phyloP scores from a whole-genome alignment of 805 yeast species.

The Yarrowia sp. region DNA sequence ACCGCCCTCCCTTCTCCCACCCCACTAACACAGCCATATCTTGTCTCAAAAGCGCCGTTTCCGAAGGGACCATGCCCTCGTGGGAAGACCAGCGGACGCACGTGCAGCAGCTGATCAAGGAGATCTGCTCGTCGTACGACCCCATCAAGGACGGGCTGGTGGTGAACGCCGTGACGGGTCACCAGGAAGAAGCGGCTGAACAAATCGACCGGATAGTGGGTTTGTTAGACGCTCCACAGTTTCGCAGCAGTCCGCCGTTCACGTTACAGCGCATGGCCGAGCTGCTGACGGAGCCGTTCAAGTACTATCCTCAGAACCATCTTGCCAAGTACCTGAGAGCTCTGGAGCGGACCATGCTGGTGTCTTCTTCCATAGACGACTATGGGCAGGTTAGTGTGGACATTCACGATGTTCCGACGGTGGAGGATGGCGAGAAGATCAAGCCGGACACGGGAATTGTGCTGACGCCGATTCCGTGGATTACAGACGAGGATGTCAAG shows the following conservation, averaged over 20 bases:
- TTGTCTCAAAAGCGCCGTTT: slow-evolving; percentile 5
- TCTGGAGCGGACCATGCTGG: slow-evolving; percentile 44
- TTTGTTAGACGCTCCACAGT: slow-evolving; percentile 40
- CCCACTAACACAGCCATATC: slow-evolving; percentile 16
- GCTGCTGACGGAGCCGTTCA: slow-evolving; percentile 46
- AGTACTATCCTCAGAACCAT: slow-evolving; percentile 43
- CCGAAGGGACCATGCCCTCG: slow-evolving; percentile 4
- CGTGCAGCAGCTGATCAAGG: slow-evolving; percentile 22
- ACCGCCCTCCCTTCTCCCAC: too few species aligned
- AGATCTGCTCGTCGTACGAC: slow-evolving; percentile 28
- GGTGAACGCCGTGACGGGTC: slow-evolving; percentile 24
- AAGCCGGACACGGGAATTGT: slow-evolving; percentile 33
- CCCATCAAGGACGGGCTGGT: slow-evolving; percentile 18
- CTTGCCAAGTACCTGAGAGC: slow-evolving; percentile 48
- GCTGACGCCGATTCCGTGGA: slow-evolving; percentile 36
- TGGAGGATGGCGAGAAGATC: slow-evolving; percentile 25
- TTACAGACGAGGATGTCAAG: slow-evolving; percentile 1
- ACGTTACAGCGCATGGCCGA: slow-evolving; percentile 53
- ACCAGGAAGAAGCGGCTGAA: slow-evolving; percentile 8
- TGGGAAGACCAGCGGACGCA: slow-evolving; percentile 13
- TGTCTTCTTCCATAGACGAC: slow-evolving; percentile 44
- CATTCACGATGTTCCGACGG: slow-evolving; percentile 14
- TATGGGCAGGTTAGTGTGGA: slow-evolving; percentile 38
- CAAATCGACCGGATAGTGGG: slow-evolving; percentile 16
- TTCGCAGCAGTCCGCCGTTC: slow-evolving; percentile 50